Evolutionary conservation across 257 asterid genomes (phyloP).

Genomic region (Parsonsia alboflavescens): DNA sequence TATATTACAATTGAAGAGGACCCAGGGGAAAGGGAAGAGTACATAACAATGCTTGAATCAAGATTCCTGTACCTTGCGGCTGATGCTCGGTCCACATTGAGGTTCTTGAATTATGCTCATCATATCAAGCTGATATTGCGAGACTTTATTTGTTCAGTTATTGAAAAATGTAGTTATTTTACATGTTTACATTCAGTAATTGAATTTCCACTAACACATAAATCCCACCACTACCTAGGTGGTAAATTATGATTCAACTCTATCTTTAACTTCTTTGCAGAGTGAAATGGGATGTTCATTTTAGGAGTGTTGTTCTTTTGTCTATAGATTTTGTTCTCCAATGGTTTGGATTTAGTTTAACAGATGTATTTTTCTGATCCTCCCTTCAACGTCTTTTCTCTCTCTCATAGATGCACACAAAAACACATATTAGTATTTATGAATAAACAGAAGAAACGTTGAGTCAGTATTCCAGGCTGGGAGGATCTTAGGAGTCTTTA

Average conservation of each 20-base stretch:
- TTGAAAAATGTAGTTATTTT: neutral
- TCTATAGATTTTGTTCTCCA: neutral
- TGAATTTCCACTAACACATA: neutral
- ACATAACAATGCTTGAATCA: conserved; percentile 72
- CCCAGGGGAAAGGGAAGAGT: conserved; percentile 75
- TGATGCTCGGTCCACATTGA: conserved; percentile 84
- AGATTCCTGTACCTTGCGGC: conserved; percentile 95
- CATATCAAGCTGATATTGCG: neutral
- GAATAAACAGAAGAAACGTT: neutral
- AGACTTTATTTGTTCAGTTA: neutral
- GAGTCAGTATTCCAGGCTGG: neutral
- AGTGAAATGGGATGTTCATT: neutral
- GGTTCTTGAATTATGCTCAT: conserved; percentile 39
- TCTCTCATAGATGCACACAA: neutral
- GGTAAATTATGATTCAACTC: neutral
- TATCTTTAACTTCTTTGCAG: neutral
- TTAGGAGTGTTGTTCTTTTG: too few species aligned
- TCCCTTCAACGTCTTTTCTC: neutral
- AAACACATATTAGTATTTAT: neutral
- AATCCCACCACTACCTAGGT: neutral
- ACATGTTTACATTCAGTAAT: neutral
- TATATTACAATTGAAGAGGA: conserved; percentile 68
- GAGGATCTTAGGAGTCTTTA: neutral
- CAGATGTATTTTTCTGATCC: neutral
- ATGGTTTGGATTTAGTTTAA: neutral